Conservation (phyloP, 305 asterid genomes). For the Plantago coronopus region DNA sequence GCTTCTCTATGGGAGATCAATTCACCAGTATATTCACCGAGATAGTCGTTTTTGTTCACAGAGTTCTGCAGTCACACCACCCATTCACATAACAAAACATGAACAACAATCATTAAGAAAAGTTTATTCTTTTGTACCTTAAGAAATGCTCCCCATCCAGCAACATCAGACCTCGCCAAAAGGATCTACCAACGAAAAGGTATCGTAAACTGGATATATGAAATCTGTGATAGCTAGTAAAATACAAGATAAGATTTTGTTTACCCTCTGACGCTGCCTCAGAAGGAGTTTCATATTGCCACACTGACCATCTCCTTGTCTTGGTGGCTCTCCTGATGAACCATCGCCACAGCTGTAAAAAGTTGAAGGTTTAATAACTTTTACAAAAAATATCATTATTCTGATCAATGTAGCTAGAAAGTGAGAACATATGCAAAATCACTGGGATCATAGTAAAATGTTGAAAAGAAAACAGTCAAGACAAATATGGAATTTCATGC, state of each 20-base stretch:
- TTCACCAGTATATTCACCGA: slow-evolving; percentile 98
- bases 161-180: slow-evolving; percentile 79
- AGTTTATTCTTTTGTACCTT: slow-evolving; percentile 48
- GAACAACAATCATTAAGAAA: slow-evolving; percentile 13
- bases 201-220: slow-evolving; percentile 8
- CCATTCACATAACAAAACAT: slow-evolving; percentile 12
- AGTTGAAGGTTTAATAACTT: background rate
- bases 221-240: slow-evolving; percentile 15
- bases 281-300: slow-evolving; percentile 97
- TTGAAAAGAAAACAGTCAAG: no score
- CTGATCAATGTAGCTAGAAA: background rate
- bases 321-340: slow-evolving; percentile 75
- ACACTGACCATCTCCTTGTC: slow-evolving; percentile 90
- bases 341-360: slow-evolving; percentile 93
- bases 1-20: slow-evolving; percentile 96
- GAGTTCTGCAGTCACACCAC: slow-evolving; percentile 48
- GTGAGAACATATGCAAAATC: background rate
- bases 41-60: slow-evolving; percentile 88
- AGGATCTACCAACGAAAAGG: slow-evolving; percentile 49
- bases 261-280: slow-evolving; percentile 94
- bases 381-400: background rate
- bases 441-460: no score
- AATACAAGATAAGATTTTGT: slow-evolving; percentile 14
- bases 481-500: no score
- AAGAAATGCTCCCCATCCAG: slow-evolving; percentile 99